Evolutionary conservation across 768 basidiomycete species (phyloP).

Genomic region (Boletus patriciae): DNA sequence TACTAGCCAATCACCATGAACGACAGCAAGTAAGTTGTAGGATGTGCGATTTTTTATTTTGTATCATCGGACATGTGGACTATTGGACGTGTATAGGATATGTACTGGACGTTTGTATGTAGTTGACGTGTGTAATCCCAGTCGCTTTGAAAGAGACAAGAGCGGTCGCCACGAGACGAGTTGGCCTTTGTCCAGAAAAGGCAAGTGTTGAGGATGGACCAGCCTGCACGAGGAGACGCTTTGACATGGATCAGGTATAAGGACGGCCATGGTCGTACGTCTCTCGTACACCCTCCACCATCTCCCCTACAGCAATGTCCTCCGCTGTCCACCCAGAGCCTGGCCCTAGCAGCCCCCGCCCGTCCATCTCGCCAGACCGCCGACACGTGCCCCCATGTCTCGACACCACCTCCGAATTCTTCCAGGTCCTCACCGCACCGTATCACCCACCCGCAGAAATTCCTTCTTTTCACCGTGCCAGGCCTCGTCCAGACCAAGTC

Average conservation of each 20-base stretch:
- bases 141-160: conserved; percentile 18
- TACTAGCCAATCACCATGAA: conserved; percentile 8
- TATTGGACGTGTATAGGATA: conserved; percentile 15
- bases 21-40: background rate
- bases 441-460: conserved; percentile 13
- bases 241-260: conserved; percentile 32
- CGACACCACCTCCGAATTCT: conserved; percentile 31
- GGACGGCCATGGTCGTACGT: conserved; percentile 17
- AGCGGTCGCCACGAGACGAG: conserved; percentile 19
- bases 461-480: conserved; percentile 8
- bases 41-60: conserved; percentile 4
- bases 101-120: background rate
- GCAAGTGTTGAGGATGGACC: conserved; percentile 33
- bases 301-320: conserved; percentile 13
- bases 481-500: conserved; percentile 19
- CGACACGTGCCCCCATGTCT: conserved; percentile 16
- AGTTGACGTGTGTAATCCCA: conserved; percentile 11
- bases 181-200: conserved; percentile 34
- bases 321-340: conserved; percentile 11
- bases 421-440: conserved; percentile 30
- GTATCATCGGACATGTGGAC: conserved; percentile 19
- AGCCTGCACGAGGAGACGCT: conserved; percentile 13
- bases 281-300: background rate
- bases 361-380: conserved; percentile 12
- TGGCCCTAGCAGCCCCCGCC: conserved; percentile 19